Base-by-base conservation (phyloP, 148 eudicot genomes). In the Spergularia marina region DNA sequence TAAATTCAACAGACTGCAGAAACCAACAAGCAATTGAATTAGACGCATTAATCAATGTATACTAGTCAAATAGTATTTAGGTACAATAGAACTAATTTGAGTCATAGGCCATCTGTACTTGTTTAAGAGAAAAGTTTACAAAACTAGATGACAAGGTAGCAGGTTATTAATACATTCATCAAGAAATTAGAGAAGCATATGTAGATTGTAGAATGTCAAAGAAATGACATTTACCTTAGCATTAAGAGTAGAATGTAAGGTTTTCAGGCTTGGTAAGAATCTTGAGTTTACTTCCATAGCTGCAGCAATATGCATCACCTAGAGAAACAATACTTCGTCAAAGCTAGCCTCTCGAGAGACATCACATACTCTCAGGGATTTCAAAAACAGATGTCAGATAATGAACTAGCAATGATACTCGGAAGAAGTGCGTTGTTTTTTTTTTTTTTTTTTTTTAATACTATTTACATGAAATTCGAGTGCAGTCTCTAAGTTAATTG, bases 301-400 rank as follows among this genome's bases (percentile, higher is more conserved):
- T 78, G 99, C 99, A 72, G 99, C 99, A 70, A 95, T 95, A 80
- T 95, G 99, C 99, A 95, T 95, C 65, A 95, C 97, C 99, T 92
- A 73, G 60, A 72, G 69, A 84, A 34, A 63, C 73, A 77, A 63
- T 44, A 16, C 77, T 23, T n/a, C 58, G 49, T 72, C 13, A 82
- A 65, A 30, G 68, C 36, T 57, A 72, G 60, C 54, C n/a, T 64
- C 44, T 56, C 66, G 60, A 47, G 8, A 73, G 56, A 52, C 53
- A 72, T 63, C 51, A 69, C 69, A 62, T 41, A 56, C 59, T 70
- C 9, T 44, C 30, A 74, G 23, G 40, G 41, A 49, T 49, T 71
- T 54, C 20, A 67, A 3, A 56, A 57, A 53, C 61, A 55, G 53
- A 20, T 39, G 25, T 40, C 16, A 16, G 23, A 53, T 21, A 4